Evolutionary conservation across 1,284 basidiomycete genomes (phyloP), one percentile per base, ranked within the genome.

Genomic region (Ustilago cynodontis): DNA sequence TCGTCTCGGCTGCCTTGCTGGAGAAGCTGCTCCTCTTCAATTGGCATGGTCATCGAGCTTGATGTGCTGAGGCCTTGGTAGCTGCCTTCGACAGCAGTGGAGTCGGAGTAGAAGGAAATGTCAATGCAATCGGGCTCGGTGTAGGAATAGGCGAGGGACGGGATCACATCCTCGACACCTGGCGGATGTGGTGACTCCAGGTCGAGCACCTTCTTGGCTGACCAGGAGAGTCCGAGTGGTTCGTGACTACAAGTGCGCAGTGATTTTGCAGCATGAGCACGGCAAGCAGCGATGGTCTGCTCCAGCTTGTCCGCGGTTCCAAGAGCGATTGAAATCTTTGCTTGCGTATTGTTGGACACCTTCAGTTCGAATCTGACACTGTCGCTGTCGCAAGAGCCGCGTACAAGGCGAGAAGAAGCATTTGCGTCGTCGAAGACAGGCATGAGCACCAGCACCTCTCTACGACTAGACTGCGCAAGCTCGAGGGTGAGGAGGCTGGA

Each of bases 191-290:
- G 47, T 13, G 56, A 55, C 29, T 63, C 57, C 26, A n/a, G 18
- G 35, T 71, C 56, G 24, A 63, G 53, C 31, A 39, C 8, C 41
- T 68, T 65, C 6, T 50, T 66, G 10, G 71, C 71, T 2, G 71
- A 73, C 65, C 71, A 73, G 31, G 60, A 39, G 3, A 73, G 61
- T 7, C 71, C 71, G 14, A 73, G 61, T 0, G 71, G 71, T 35
- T 73, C 71, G 16, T 68, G 61, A 22, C 60, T 60, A 26, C 35
- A 29, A 0, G 65, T 63, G 8, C 65, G 65, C 20, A 73, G 61
- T 16, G 53, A 41, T 26, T 29, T 66, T 2, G 57, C 60, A 16
- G 62, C 62, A 18, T 72, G 50, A 18, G 64, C 53, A 8, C 71
- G 66, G 37, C 73, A 76, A 18, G 70, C 65, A 24, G 55, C 52